Base-by-base conservation (phyloP, 768 basidiomycete species). In the Nidularia pulvinata region DNA sequence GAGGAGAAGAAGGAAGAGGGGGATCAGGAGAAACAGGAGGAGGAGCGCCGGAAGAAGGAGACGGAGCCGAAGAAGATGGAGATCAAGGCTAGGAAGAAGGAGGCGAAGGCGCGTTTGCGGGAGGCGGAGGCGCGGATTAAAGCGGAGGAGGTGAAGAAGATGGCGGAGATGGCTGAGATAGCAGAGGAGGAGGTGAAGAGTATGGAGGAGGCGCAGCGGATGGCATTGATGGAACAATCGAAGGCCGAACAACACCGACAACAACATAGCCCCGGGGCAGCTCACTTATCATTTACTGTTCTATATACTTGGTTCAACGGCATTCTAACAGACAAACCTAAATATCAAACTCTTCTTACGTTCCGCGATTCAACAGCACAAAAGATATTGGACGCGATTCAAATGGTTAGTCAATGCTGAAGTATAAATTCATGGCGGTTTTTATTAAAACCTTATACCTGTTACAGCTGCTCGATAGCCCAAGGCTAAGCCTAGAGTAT, bases 161-260 rank as follows among this genome's bases (percentile, higher is more conserved):
- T 49, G 77, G 80, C 54, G 73, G 78, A 32, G 77, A 75, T 59
- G 69, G 74, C 7, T 75, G 78, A 45, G 73, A 73, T 49, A 78
- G 72, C 52, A 19, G 19, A 19, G 54, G 64, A n/a, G 71, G 71
- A 4, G 39, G 16, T 5, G 16, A 13, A 19, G 39, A 42, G 16
- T 42, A 42, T 42, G 39, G 11, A 11, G 16, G 39, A 11, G 39
- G 39, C 11, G 39, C 39, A 13, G 11, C 16, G 39, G 13, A 11
- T 42, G 16, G 16, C 11, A 42, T 11, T 42, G 5, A 5, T 42
- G 16, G 16, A 42, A 42, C 39, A 19, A 19, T 42, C 13, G 39
- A 42, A 42, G 39, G 16, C 13, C 13, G 39, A 42, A 11, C 39
- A 42, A 19, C 39, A 42, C 39, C 39, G 19, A 19, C 19, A 13